These are phyloP conservation scores for Capsicum pubescens DNA, from an alignment of 257 asterid species.

Conservation along the genomic window DNA sequence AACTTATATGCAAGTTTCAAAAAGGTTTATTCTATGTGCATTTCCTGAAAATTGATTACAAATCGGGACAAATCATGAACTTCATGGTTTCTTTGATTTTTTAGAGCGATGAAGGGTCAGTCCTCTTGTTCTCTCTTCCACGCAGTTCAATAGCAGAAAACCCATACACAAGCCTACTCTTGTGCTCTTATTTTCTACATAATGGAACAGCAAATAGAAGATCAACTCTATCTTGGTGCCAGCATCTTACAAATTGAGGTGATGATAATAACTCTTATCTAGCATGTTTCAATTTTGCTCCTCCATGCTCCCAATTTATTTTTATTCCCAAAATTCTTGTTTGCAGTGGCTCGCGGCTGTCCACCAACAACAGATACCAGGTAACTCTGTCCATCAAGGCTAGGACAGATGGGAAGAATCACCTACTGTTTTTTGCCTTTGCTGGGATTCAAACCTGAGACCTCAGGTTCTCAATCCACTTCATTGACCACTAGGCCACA, in stretches of 20 bases:
- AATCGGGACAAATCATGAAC: constrained; percentile 33
- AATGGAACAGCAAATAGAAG: constrained; percentile 43
- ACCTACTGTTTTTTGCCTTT: too few species aligned
- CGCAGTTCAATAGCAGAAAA: constrained; percentile 82
- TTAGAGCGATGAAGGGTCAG: constrained; percentile 77
- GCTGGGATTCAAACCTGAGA: too few species aligned
- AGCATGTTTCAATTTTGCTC: constrained; percentile 20
- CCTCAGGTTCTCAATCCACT: too few species aligned
- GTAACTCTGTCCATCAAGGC: too few species aligned
- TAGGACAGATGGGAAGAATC: too few species aligned
- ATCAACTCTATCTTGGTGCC: constrained; percentile 69
- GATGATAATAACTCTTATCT: constrained; percentile 13
- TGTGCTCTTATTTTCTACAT: constrained; percentile 65
- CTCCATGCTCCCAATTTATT: constrained; percentile 19
- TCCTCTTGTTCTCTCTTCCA: constrained; percentile 82
- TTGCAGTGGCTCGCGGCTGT: constrained; percentile 67
- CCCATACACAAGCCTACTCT: constrained; percentile 84
- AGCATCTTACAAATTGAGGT: constrained; percentile 80
- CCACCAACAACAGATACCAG: too few species aligned
- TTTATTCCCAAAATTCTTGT: constrained; percentile 36
- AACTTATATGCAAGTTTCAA: background rate
- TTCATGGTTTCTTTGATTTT: constrained; percentile 44
- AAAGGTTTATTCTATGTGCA: background rate
- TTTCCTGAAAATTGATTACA: constrained; percentile 27
- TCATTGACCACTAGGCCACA: too few species aligned